phyloP scores from a whole-genome alignment of 306 rosid genomes.

The Argentina anserina region DNA sequence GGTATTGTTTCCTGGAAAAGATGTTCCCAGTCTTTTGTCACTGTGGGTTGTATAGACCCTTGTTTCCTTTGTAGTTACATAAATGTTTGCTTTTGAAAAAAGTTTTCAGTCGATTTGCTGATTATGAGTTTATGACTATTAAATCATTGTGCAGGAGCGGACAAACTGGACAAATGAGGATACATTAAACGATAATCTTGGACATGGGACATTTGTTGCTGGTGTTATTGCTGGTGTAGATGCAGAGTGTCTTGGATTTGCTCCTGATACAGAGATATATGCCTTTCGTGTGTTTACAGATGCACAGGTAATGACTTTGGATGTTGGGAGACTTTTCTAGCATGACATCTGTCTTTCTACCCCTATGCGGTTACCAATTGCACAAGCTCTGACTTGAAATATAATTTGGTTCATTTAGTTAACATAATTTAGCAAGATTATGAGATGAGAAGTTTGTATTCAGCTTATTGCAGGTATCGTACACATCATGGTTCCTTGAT shows the following conservation, averaged over 20 bases:
- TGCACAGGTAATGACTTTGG: slow-evolving; percentile 88
- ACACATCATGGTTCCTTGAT: slow-evolving; percentile 99
- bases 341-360: not conserved
- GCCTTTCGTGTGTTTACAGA: slow-evolving; percentile 99
- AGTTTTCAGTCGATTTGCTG: not conserved
- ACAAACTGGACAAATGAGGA: slow-evolving; percentile 98
- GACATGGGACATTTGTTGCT: slow-evolving; percentile 98
- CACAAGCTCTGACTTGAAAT: slow-evolving; percentile 5
- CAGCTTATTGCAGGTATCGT: slow-evolving; percentile 99
- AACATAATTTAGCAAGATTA: slow-evolving; percentile 44
- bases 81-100: not conserved
- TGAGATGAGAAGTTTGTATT: slow-evolving; percentile 79
- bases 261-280: slow-evolving; percentile 96
- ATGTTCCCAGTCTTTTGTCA: not conserved
- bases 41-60: not conserved
- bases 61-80: not conserved
- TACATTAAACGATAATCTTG: slow-evolving; percentile 88
- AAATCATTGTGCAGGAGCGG: slow-evolving; percentile 64
- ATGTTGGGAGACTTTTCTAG: slow-evolving; percentile 9
- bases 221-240: slow-evolving; percentile 92
- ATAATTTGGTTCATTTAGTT: slow-evolving; percentile 9
- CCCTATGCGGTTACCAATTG: not conserved
- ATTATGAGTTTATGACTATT: slow-evolving; percentile 24
- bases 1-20: slow-evolving; percentile 40
- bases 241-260: slow-evolving; percentile 88